phyloP scores from a whole-genome alignment of 1,284 basidiomycete species.

The Leccinum pachyderme region DNA sequence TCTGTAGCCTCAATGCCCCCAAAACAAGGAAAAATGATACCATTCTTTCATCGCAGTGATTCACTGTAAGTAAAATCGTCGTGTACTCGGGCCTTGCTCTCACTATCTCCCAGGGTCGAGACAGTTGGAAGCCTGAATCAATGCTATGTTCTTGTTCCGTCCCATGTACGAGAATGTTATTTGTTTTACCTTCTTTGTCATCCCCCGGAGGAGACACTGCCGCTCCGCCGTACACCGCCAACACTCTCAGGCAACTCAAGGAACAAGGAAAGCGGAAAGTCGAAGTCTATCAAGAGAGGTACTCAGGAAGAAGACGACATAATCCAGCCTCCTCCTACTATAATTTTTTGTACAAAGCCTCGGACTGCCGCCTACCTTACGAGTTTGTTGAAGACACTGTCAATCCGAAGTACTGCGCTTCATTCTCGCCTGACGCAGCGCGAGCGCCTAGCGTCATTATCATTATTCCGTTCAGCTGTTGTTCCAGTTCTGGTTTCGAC shows the following conservation, averaged over 20 bases:
- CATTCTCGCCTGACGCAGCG: conserved; percentile 94
- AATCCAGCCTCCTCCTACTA: conserved; percentile 83
- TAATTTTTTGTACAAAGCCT: conserved; percentile 91
- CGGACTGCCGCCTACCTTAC: conserved; percentile 91
- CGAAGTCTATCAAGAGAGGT: conserved; percentile 35
- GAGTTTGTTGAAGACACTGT: conserved; percentile 72
- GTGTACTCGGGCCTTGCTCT: conserved; percentile 1
- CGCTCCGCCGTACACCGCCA: conserved; percentile 63
- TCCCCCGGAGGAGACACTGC: conserved; percentile 75
- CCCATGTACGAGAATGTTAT: conserved; percentile 92
- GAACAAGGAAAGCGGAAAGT: conserved; percentile 35
- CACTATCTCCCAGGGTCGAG: conserved; percentile 58
- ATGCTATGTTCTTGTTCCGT: conserved; percentile 90
- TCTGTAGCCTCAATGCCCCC: conserved; percentile 74
- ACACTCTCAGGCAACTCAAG: conserved; percentile 33
- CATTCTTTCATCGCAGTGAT: conserved; percentile 84
- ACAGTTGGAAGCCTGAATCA: conserved; percentile 87
- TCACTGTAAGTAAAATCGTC: conserved; percentile 55
- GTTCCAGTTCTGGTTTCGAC: conserved; percentile 93
- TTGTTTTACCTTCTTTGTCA: conserved; percentile 89
- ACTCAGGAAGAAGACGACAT: conserved; percentile 49
- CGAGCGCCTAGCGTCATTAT: conserved; percentile 80
- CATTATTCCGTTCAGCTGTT: conserved; percentile 84
- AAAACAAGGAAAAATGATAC: conserved; percentile 78
- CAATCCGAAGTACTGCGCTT: conserved; percentile 84